These are phyloP conservation scores for Pterula multifida DNA, from an alignment of 1,284 basidiomycete species.

Conservation along the genomic window DNA sequence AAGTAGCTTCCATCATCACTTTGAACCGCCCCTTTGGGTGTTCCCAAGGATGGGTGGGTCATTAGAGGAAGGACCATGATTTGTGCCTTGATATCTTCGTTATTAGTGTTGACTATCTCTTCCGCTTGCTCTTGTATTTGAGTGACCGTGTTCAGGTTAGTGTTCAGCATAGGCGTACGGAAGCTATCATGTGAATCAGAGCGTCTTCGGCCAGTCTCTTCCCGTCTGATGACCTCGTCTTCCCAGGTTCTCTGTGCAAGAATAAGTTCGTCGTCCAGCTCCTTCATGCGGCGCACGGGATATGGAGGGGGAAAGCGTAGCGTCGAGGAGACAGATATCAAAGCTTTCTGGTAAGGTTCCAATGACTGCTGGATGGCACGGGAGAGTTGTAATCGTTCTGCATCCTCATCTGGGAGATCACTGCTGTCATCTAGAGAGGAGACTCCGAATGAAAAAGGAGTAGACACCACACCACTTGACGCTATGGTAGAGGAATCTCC, in stretches of 20 bases:
- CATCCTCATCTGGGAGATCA: conserved; percentile 57
- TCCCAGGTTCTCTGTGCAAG: conserved; percentile 67
- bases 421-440: background rate
- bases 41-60: conserved; percentile 22
- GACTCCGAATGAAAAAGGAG: conserved; percentile 24
- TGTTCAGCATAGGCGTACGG: conserved; percentile 4
- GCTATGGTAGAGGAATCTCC: conserved; percentile 9
- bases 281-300: conserved; percentile 77
- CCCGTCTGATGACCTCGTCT: conserved; percentile 69
- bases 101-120: conserved; percentile 15
- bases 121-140: background rate
- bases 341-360: conserved; percentile 72
- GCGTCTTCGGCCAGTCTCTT: conserved; percentile 34
- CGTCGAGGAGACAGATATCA: conserved; percentile 85
- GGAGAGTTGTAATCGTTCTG: conserved; percentile 54
- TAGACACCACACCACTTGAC: conserved; percentile 15
- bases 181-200: conserved; percentile 2
- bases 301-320: conserved; percentile 85
- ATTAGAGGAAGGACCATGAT: conserved; percentile 55
- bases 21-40: conserved; percentile 12
- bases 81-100: conserved; percentile 51
- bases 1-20: conserved; percentile 28
- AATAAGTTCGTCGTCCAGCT: conserved; percentile 66
- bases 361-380: conserved; percentile 68
- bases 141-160: conserved; percentile 5